Percentiles rank a stretch among this genome's conserved stretches.
Evolutionary conservation across 768 basidiomycete genomes (phyloP).

Genomic region (Suillus alpinus): DNA sequence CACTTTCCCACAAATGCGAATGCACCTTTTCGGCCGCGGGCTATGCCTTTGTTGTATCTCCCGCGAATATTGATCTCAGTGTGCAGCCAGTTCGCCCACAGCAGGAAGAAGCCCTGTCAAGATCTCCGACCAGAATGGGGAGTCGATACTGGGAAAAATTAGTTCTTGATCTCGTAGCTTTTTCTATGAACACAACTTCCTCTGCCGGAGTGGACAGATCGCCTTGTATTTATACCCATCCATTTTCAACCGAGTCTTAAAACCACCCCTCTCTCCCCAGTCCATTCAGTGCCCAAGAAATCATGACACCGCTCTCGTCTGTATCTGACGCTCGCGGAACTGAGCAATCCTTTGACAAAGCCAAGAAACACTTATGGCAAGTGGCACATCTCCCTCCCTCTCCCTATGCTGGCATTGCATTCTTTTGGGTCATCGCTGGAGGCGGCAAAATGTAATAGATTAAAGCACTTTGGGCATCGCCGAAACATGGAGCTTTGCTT

Average conservation of each 20-base stretch:
- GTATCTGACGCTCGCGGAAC: slow-evolving; percentile 11
- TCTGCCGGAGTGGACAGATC: slow-evolving; percentile 23
- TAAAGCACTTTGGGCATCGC: slow-evolving; percentile 1
- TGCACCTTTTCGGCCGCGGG: slow-evolving; percentile 29
- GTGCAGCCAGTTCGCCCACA: slow-evolving; percentile 21
- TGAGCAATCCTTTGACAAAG: slow-evolving; percentile 35
- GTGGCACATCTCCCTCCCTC: slow-evolving; percentile 13
- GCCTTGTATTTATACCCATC: slow-evolving; percentile 27
- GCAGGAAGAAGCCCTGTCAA: slow-evolving; percentile 26
- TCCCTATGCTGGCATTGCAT: slow-evolving; percentile 3
- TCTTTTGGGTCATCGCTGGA: slow-evolving; percentile 3
- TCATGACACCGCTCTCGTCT: slow-evolving; percentile 26
- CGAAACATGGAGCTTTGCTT: slow-evolving; percentile 3
- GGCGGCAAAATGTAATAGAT: slow-evolving; percentile 7
- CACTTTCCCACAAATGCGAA: slow-evolving; percentile 31
- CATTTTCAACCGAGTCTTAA: slow-evolving; percentile 21
- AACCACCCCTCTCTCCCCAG: slow-evolving; percentile 23
- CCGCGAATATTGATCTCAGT: slow-evolving; percentile 37
- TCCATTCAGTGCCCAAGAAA: slow-evolving; percentile 9
- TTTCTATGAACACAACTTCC: slow-evolving; percentile 39
- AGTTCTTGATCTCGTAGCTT: slow-evolving; percentile 35
- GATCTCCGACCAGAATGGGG: slow-evolving; percentile 36
- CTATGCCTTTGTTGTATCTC: slow-evolving; percentile 31
- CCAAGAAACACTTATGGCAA: slow-evolving; percentile 35
- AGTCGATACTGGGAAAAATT: slow-evolving; percentile 36